These are phyloP conservation scores for Trichoderma breve DNA, from an alignment of 2,329 filamentous ascomycete genomes.

Conservation along the genomic window DNA sequence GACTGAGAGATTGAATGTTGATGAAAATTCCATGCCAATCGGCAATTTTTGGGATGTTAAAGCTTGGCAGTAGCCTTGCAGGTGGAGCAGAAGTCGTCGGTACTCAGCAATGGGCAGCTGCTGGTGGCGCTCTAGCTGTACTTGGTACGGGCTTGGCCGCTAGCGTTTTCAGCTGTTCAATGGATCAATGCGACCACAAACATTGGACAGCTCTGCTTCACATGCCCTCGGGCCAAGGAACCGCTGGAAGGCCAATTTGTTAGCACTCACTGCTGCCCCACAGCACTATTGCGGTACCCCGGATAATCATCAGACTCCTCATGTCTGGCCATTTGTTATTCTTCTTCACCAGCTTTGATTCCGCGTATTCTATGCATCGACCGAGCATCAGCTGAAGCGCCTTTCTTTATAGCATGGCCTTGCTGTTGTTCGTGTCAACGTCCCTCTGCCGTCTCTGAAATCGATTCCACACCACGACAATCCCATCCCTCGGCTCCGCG, in stretches of 20 bases:
- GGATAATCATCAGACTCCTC: slow-evolving; percentile 14
- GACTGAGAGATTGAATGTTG: neutral
- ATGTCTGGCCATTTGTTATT: neutral
- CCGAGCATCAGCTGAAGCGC: neutral
- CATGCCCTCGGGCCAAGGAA: slow-evolving; percentile 15
- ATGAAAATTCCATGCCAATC: neutral
- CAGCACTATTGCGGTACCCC: slow-evolving; percentile 12
- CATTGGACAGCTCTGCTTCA: neutral
- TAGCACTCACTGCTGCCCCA: slow-evolving; percentile 9
- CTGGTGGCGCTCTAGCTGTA: neutral
- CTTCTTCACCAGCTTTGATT: neutral
- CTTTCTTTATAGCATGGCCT: neutral
- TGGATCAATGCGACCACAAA: neutral
- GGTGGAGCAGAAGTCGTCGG: slow-evolving; percentile 20
- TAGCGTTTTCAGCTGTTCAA: neutral
- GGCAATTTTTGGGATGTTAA: neutral
- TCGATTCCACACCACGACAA: neutral
- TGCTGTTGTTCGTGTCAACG: slow-evolving; percentile 2
- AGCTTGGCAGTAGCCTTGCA: slow-evolving; percentile 9
- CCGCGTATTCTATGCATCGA: neutral
- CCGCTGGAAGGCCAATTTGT: neutral
- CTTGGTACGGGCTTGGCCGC: neutral
- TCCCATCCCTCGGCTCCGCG: neutral
- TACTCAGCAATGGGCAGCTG: neutral
- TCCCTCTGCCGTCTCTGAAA: neutral